These are phyloP conservation scores for Inonotus obliquus DNA, from an alignment of 1,284 basidiomycete species.

Conservation along the genomic window DNA sequence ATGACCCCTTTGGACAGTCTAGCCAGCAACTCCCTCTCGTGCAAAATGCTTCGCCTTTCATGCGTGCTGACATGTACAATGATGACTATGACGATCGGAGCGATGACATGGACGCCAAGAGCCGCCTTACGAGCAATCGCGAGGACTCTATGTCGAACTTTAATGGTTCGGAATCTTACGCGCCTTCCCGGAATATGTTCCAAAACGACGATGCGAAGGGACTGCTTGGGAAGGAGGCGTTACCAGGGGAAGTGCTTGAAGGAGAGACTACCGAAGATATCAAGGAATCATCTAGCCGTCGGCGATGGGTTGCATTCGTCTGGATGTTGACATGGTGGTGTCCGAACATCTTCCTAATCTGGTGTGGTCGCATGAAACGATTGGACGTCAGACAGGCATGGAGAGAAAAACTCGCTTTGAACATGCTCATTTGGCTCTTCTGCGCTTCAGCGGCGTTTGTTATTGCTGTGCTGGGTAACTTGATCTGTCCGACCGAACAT, in stretches of 20 bases:
- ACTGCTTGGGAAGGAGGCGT: constrained; percentile 73
- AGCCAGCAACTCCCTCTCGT: constrained; percentile 71
- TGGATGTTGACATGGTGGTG: constrained; percentile 94
- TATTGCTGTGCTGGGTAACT: constrained; percentile 80
- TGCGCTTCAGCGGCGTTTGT: constrained; percentile 89
- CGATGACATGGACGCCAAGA: constrained; percentile 72
- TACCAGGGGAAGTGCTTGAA: constrained; percentile 76
- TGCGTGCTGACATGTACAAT: constrained; percentile 65
- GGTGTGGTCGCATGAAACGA: constrained; percentile 88
- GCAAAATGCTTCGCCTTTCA: constrained; percentile 71
- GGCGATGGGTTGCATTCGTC: constrained; percentile 85
- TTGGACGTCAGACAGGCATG: constrained; percentile 93
- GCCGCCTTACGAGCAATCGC: constrained; percentile 66
- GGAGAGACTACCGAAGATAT: constrained; percentile 86
- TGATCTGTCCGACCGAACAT: constrained; percentile 95
- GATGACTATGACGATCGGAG: constrained; percentile 79
- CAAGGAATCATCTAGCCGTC: constrained; percentile 73
- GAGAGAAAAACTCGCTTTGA: constrained; percentile 96
- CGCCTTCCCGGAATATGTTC: constrained; percentile 95
- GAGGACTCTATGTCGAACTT: constrained; percentile 78
- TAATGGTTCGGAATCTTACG: constrained; percentile 81
- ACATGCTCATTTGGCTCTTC: constrained; percentile 94
- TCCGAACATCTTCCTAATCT: constrained; percentile 67
- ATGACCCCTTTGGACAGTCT: constrained; percentile 51
- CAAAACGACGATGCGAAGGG: constrained; percentile 70